Percentiles rank a stretch among this genome's conserved stretches.
phyloP scores from a whole-genome alignment of 495 filamentous ascomycete species.

The Haplographium delicatum region DNA sequence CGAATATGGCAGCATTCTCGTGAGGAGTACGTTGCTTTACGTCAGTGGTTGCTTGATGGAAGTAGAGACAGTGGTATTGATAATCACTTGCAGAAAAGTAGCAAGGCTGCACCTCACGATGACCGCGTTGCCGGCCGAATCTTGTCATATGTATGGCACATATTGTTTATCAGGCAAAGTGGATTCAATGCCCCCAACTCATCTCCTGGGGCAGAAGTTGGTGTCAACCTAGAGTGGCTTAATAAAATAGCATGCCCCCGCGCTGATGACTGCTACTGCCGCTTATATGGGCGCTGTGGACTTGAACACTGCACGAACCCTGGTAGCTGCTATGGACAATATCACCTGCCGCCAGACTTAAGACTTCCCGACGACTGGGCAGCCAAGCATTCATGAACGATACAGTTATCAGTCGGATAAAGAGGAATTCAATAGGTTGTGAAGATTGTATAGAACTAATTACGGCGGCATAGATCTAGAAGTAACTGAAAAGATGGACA shows the following conservation, averaged over 20 bases:
- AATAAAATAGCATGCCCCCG: conserved; percentile 15
- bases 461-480: no score
- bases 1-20: conserved; percentile 52
- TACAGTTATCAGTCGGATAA: no score
- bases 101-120: conserved; percentile 39
- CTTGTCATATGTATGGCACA: conserved; percentile 58
- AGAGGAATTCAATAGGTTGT: no score
- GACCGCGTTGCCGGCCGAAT: conserved; percentile 67
- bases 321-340: conserved; percentile 13
- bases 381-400: not conserved
- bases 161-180: conserved; percentile 14
- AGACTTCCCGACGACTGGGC: conserved; percentile 13
- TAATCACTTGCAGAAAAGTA: not conserved
- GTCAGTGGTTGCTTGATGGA: conserved; percentile 62
- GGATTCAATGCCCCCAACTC: no score
- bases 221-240: conserved; percentile 7
- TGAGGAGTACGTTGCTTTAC: conserved; percentile 55
- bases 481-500: no score
- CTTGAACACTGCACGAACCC: conserved; percentile 3
- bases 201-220: not conserved
- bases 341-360: conserved; percentile 9
- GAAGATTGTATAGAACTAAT: no score
- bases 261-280: conserved; percentile 18
- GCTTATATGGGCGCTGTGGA: conserved; percentile 16
- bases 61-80: not conserved